Evolutionary conservation across 2,329 filamentous ascomycete genomes (phyloP).

Genomic region (Scedosporium apiospermum): DNA sequence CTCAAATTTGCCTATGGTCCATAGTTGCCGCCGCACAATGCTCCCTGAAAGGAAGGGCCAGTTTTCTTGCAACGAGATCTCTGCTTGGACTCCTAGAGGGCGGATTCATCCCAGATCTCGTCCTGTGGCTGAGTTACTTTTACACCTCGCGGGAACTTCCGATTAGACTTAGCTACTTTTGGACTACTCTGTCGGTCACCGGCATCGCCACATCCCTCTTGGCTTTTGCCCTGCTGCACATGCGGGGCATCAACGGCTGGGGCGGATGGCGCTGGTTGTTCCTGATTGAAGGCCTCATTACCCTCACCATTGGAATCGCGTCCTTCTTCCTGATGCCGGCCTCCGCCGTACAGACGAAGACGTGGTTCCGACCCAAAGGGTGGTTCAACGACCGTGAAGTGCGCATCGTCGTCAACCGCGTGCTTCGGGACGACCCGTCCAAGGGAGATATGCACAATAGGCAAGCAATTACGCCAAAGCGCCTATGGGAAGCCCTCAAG

Average conservation of each 20-base stretch:
- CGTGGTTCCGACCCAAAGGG: conserved; percentile 39
- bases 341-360: conserved; percentile 40
- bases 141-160: conserved; percentile 20
- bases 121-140: conserved; percentile 21
- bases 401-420: conserved; percentile 48
- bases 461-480: conserved; percentile 36
- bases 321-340: conserved; percentile 47
- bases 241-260: conserved; percentile 35
- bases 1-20: conserved; percentile 14
- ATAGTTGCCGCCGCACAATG: conserved; percentile 13
- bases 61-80: conserved; percentile 22
- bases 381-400: conserved; percentile 50
- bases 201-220: conserved; percentile 18
- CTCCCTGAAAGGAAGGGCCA: conserved; percentile 16
- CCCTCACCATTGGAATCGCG: conserved; percentile 37
- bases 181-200: conserved; percentile 10
- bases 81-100: conserved; percentile 42
- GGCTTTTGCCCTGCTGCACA: conserved; percentile 37
- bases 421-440: conserved; percentile 44
- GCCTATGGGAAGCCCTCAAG: conserved; percentile 36
- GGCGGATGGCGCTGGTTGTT: conserved; percentile 52
- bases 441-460: conserved; percentile 51
- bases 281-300: conserved; percentile 34
- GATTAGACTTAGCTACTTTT: conserved; percentile 18
- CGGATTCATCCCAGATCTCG: conserved; percentile 46